These are phyloP conservation scores for Kwoniella europaea DNA, from an alignment of 768 basidiomycete species.

Conservation along the genomic window DNA sequence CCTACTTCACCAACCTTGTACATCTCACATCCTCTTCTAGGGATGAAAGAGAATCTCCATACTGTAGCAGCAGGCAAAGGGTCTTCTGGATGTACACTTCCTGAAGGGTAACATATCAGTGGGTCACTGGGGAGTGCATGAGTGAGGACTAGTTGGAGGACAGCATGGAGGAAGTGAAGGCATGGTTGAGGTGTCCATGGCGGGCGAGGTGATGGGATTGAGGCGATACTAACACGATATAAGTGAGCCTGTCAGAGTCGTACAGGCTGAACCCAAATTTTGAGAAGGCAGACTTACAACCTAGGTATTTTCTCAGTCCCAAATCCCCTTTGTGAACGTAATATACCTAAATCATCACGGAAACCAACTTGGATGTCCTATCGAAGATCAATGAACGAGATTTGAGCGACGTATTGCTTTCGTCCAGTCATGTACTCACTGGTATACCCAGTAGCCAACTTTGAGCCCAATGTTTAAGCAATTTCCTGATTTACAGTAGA, in stretches of 20 bases:
- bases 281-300: conserved; percentile 36
- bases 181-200: conserved; percentile 47
- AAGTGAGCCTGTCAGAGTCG: no score
- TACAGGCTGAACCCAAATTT: no score
- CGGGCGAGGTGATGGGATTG: conserved; percentile 29
- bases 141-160: conserved; percentile 35
- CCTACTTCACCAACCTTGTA: conserved; percentile 37
- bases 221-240: conserved; percentile 32
- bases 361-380: conserved; percentile 57
- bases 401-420: neutral
- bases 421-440: conserved; percentile 19
- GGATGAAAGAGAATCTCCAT: conserved; percentile 52
- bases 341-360: conserved; percentile 48
- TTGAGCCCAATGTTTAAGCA: conserved; percentile 60
- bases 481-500: conserved; percentile 39
- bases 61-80: conserved; percentile 42
- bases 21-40: conserved; percentile 48
- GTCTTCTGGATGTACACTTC: conserved; percentile 3
- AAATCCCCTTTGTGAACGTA: conserved; percentile 44
- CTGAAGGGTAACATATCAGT: neutral
- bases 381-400: neutral
- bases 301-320: conserved; percentile 51
- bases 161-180: conserved; percentile 46
- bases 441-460: conserved; percentile 58
- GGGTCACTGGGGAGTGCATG: conserved; percentile 51